Conservation (phyloP, 176 grass and related monocot genomes). For the Pharus latifolius region DNA sequence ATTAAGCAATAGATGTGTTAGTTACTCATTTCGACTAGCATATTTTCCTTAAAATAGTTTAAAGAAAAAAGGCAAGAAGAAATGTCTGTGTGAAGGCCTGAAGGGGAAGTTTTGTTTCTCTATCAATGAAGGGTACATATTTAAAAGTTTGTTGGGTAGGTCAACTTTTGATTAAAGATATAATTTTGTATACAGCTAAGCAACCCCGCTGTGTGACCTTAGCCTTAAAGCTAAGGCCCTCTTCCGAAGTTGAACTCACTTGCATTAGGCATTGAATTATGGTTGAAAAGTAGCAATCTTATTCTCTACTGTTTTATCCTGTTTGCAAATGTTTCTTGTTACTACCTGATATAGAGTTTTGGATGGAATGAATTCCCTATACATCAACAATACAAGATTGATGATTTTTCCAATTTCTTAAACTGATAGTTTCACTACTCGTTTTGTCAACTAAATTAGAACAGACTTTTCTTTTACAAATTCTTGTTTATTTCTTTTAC, state of each 20-base stretch:
- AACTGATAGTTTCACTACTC: neutral
- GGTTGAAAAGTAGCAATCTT: neutral
- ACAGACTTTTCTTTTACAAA: neutral
- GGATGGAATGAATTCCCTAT: neutral
- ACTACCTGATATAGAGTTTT: neutral
- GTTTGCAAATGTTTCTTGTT: neutral
- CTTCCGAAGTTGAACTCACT: neutral
- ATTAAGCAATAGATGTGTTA: neutral
- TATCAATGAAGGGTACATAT: slow-evolving; percentile 10
- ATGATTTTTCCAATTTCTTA: neutral
- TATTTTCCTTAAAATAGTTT: neutral
- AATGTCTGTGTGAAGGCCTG: neutral
- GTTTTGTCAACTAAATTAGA: neutral
- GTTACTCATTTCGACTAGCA: neutral
- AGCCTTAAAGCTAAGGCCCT: neutral
- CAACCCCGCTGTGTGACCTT: neutral
- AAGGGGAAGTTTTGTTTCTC: slow-evolving; percentile 17
- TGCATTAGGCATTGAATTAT: neutral
- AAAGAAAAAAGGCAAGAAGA: neutral
- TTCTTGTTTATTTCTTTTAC: too few species aligned
- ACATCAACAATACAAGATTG: neutral
- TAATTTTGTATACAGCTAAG: neutral
- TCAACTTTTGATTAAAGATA: slow-evolving; percentile 5
- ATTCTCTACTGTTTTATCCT: neutral
- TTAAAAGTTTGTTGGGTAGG: slow-evolving; percentile 17